These are phyloP conservation scores for Ogataea dorogensis DNA, from an alignment of 805 yeast species.

Conservation along the genomic window DNA sequence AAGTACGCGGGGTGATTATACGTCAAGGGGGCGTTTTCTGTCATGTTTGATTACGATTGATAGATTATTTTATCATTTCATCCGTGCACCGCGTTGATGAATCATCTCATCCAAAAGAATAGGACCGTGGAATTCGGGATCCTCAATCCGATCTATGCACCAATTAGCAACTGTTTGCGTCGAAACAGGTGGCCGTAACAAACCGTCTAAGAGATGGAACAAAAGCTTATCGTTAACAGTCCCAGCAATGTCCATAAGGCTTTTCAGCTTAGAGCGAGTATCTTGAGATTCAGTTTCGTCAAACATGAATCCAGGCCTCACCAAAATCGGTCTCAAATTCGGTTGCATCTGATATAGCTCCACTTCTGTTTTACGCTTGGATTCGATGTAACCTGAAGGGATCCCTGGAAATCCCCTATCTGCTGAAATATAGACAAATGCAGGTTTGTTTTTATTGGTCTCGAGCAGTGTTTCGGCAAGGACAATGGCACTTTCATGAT, in stretches of 20 bases:
- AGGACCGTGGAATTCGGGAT: slow-evolving; percentile 52
- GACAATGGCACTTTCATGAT: slow-evolving; percentile 64
- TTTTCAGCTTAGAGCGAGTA: slow-evolving; percentile 42
- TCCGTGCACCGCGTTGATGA: slow-evolving; percentile 8
- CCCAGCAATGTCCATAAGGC: slow-evolving; percentile 42
- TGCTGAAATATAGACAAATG: slow-evolving; percentile 79
- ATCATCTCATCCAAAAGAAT: slow-evolving; percentile 54
- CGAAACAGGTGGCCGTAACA: slow-evolving; percentile 61
- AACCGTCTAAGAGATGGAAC: slow-evolving; percentile 42
- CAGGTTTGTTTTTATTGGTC: slow-evolving; percentile 22
- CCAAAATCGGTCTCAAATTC: slow-evolving; percentile 56
- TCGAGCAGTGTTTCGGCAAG: slow-evolving; percentile 55
- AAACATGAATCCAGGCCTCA: slow-evolving; percentile 84
- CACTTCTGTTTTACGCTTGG: slow-evolving; percentile 76
- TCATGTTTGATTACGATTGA: background rate
- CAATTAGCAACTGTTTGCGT: slow-evolving; percentile 68
- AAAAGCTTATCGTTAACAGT: slow-evolving; percentile 44
- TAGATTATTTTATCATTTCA: background rate
- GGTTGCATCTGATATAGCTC: slow-evolving; percentile 42
- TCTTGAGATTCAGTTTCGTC: slow-evolving; percentile 44
- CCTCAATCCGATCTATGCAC: slow-evolving; percentile 53
- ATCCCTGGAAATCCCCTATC: slow-evolving; percentile 66
- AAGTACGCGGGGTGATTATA: slow-evolving; percentile 1
- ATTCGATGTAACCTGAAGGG: slow-evolving; percentile 67
- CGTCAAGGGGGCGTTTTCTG: slow-evolving; percentile 1